phyloP scores from a whole-genome alignment of 305 asterid genomes.

The Coffea humblotiana region DNA sequence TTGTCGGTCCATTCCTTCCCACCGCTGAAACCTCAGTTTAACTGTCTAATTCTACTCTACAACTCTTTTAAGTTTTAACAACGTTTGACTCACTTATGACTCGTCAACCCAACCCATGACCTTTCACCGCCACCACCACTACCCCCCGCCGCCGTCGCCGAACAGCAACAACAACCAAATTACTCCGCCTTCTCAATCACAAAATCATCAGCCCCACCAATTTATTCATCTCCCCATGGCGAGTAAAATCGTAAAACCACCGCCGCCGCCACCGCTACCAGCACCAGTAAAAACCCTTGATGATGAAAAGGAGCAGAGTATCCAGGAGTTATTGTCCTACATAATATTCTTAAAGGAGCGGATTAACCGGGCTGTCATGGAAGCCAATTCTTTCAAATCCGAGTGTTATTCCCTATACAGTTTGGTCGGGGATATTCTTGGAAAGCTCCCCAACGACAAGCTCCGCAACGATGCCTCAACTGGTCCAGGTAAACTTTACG shows the following conservation, averaged over 20 bases:
- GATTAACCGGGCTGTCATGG: conserved; percentile 42
- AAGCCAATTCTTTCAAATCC: conserved; percentile 49
- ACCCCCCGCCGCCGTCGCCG: not conserved
- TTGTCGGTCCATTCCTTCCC: too few relatives aligned
- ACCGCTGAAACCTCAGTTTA: too few relatives aligned
- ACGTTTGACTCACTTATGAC: not conserved
- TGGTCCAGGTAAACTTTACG: conserved; percentile 49
- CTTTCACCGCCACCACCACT: not conserved
- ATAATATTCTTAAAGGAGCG: conserved; percentile 59
- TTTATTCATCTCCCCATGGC: conserved; percentile 8
- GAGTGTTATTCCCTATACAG: conserved; percentile 60
- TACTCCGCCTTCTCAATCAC: not conserved
- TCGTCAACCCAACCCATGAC: not conserved
- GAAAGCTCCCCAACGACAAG: conserved; percentile 31
- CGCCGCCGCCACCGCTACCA: not conserved
- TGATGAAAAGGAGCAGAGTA: conserved; percentile 43
- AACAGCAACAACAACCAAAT: not conserved
- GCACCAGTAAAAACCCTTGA: too few relatives aligned
- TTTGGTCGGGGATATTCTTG: conserved; percentile 46
- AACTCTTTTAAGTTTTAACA: too few relatives aligned
- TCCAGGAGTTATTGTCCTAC: conserved; percentile 50
- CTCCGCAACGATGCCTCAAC: conserved; percentile 62
- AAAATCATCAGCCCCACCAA: not conserved
- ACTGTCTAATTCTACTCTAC: too few relatives aligned
- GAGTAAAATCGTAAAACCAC: not conserved